Base-by-base conservation (phyloP, 2,329 filamentous ascomycete species). In the Fragosphaeria purpurea region DNA sequence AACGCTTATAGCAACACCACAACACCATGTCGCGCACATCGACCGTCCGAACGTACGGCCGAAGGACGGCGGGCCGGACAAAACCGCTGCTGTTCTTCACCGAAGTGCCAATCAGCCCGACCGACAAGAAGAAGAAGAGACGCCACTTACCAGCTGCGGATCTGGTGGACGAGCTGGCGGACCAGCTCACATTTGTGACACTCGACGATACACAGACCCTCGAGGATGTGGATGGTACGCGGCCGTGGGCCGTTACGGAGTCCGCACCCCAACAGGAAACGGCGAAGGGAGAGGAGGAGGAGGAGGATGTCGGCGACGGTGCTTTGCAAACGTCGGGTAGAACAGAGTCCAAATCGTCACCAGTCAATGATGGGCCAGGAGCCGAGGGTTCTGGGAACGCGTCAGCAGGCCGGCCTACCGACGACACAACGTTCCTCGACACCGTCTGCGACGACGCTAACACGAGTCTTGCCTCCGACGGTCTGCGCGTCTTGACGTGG, bases 401-500 rank as follows among this genome's bases (percentile, higher is more conserved):
- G 11, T 3, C 13, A 11, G 31, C 7, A 32, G 37, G 35, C 9
- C 33, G 49, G 32, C 32, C 41, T n/a, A 34, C 33, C 12, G 54
- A 57, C n/a, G 48, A 45, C 11, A 48, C 52, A 1, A n/a, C 12
- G 6, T 12, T 54, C 10, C 11, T 44, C 37, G 56, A 55, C 40
- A 47, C 41, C 45, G 38, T 38, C 22, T 45, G 40, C 0, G 46
- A 47, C 31, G 43, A 13, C 32, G 54, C 56, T 7, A 51, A 53
- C 48, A 55, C 22, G 22, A 22, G 22, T 22, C 22, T 22, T 22
- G 22, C 22, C 22, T 22, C 22, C 22, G 22, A 22, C 22, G 54
- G 54, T 13, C 62, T 77, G 12, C 69, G 72, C 4, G 58, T 71
- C 5, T 63, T 81, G 41, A 68, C 70, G 1, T 84, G 80, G 80